These are phyloP conservation scores for Poteriospumella lacustris DNA, from an alignment of 108 stramenopile genomes.

Conservation along the genomic window DNA sequence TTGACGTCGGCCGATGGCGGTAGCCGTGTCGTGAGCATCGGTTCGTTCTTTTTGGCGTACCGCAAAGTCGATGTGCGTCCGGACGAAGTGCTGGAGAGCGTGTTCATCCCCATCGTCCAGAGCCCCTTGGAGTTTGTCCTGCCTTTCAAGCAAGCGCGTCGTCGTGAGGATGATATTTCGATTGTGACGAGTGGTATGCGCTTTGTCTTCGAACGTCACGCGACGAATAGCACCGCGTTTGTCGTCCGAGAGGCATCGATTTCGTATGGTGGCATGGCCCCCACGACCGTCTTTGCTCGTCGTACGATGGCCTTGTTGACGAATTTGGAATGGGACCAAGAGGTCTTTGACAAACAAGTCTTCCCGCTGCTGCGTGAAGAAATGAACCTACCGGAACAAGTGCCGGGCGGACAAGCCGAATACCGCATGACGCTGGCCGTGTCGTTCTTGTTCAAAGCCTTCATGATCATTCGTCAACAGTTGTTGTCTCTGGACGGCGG, in stretches of 20 bases:
- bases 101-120: slow-evolving; percentile 66
- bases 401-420: slow-evolving; percentile 82
- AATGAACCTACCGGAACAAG: slow-evolving; percentile 65
- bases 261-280: slow-evolving; percentile 89
- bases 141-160: slow-evolving; percentile 86
- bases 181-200: slow-evolving; percentile 86
- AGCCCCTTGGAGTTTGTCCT: slow-evolving; percentile 70
- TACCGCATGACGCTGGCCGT: slow-evolving; percentile 76
- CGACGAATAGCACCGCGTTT: slow-evolving; percentile 40
- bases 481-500: no score
- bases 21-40: slow-evolving; percentile 60
- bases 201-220: slow-evolving; percentile 32
- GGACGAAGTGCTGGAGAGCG: slow-evolving; percentile 68
- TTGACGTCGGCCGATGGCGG: slow-evolving; percentile 55
- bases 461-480: slow-evolving; percentile 30
- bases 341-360: slow-evolving; percentile 51
- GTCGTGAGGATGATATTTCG: slow-evolving; percentile 89
- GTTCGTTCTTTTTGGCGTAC: slow-evolving; percentile 79
- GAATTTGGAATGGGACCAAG: slow-evolving; percentile 50
- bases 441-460: slow-evolving; percentile 82
- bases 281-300: slow-evolving; percentile 70
- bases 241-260: slow-evolving; percentile 63
- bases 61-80: slow-evolving; percentile 69
- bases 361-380: slow-evolving; percentile 58
- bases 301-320: slow-evolving; percentile 52